Percentiles rank a stretch among this genome's conserved stretches.
phyloP scores from a whole-genome alignment of 352 stramenopile species.

The Peronospora belbahrii region DNA sequence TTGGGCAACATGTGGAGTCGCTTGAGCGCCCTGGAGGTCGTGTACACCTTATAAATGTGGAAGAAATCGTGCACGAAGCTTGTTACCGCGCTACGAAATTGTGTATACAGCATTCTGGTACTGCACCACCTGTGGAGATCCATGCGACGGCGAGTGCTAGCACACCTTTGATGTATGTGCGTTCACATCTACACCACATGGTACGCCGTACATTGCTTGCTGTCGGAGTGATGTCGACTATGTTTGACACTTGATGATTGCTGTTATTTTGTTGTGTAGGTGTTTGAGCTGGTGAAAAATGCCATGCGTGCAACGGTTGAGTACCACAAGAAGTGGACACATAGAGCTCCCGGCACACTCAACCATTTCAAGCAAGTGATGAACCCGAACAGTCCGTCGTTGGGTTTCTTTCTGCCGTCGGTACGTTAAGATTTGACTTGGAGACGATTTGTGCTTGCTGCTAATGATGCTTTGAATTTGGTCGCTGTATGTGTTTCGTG shows the following conservation, averaged over 20 bases:
- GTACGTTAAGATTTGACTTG: conserved; percentile 21
- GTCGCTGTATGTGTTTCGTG: not conserved
- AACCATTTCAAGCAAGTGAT: conserved; percentile 62
- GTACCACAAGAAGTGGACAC: conserved; percentile 77
- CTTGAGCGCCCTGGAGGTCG: conserved; percentile 49
- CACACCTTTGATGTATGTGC: conserved; percentile 74
- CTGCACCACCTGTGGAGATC: conserved; percentile 53
- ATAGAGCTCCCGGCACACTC: conserved; percentile 28
- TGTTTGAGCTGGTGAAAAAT: conserved; percentile 99
- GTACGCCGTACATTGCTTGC: conserved; percentile 6
- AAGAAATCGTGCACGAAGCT: conserved; percentile 53
- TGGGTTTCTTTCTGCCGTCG: conserved; percentile 67
- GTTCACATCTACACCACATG: conserved; percentile 82
- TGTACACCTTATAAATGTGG: conserved; percentile 64
- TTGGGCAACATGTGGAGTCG: conserved; percentile 86
- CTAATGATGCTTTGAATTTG: not conserved
- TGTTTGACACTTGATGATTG: not conserved
- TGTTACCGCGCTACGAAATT: conserved; percentile 44
- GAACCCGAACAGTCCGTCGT: conserved; percentile 49
- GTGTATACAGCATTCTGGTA: conserved; percentile 49
- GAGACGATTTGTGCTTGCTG: not conserved
- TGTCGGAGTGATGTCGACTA: not conserved
- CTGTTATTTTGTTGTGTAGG: conserved; percentile 3
- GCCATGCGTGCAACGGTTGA: conserved; percentile 96
- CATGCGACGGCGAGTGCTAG: conserved; percentile 34